Conservation (phyloP, 2,329 filamentous ascomycete species). For the Seiridium unicorne region DNA sequence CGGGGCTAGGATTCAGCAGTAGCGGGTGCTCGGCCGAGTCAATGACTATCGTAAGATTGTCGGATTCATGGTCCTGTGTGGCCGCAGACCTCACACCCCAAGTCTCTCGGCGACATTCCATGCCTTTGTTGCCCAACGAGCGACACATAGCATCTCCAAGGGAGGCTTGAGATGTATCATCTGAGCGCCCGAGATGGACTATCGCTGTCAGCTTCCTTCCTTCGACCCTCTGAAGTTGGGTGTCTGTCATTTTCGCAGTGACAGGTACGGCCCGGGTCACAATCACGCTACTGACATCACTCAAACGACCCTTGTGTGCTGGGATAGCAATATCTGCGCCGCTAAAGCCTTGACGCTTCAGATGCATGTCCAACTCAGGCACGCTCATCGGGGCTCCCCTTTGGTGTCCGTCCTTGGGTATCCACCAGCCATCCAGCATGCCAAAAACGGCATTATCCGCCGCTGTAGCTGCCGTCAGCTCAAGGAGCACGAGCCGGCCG, state of each 20-base stretch:
- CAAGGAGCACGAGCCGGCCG: conserved; percentile 14
- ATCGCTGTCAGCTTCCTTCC: not conserved
- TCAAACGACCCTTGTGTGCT: conserved; percentile 10
- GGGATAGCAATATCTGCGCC: conserved; percentile 9
- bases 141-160: conserved; percentile 2
- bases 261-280: conserved; percentile 2
- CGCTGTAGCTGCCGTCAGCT: conserved; percentile 10
- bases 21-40: conserved; percentile 14
- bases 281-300: conserved; percentile 9
- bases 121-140: not conserved
- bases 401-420: conserved; percentile 4
- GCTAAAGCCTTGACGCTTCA: conserved; percentile 10
- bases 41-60: conserved; percentile 8
- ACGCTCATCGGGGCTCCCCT: conserved; percentile 9
- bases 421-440: conserved; percentile 14
- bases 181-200: conserved; percentile 5
- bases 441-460: conserved; percentile 5
- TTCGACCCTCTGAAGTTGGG: not conserved
- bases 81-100: not conserved
- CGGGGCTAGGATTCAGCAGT: conserved; percentile 7
- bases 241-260: not conserved
- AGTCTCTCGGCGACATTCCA: not conserved
- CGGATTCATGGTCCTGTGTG: not conserved
- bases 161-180: not conserved
- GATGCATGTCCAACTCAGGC: conserved; percentile 5